phyloP scores from a whole-genome alignment of 139 green algal genomes.

The Bryopsis sp. region DNA sequence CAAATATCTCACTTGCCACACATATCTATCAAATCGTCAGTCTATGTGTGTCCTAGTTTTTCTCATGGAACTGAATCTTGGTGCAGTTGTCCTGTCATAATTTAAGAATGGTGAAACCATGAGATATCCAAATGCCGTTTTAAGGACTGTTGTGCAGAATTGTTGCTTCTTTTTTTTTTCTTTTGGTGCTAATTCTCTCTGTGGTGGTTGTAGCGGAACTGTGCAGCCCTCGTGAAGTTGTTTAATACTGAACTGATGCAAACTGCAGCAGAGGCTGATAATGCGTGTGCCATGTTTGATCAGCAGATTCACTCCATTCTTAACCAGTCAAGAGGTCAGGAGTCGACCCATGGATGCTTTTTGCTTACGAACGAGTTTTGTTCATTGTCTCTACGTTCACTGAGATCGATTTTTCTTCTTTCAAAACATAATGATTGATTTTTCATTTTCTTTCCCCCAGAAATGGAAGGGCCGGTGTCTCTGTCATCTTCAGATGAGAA shows the following conservation, averaged over 20 bases:
- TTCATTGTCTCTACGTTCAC: not conserved
- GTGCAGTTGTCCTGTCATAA: too few species aligned
- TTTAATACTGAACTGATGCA: constrained; percentile 14
- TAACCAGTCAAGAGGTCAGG: constrained; percentile 3
- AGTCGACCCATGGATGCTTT: too few species aligned
- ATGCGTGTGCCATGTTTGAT: constrained; percentile 19
- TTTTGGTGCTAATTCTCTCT: not conserved
- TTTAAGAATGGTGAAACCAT: too few species aligned
- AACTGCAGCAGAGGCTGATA: constrained; percentile 5
- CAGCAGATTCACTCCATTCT: constrained; percentile 10
- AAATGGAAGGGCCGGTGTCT: constrained; percentile 9
- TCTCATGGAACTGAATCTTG: too few species aligned
- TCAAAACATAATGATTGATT: not conserved
- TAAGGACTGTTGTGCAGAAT: not conserved
- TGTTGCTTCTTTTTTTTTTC: not conserved
- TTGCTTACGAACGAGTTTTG: not conserved
- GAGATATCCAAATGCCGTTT: too few species aligned
- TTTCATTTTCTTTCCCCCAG: not conserved
- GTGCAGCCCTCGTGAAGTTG: constrained; percentile 4
- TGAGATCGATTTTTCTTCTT: not conserved
- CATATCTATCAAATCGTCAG: too few species aligned
- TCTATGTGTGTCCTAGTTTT: too few species aligned
- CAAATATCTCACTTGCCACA: too few species aligned
- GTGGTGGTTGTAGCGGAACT: not conserved
- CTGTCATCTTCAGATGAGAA: constrained; percentile 14